These are phyloP conservation scores for Chalaropsis ovoidea DNA, from an alignment of 2,329 filamentous ascomycete genomes.

Conservation along the genomic window DNA sequence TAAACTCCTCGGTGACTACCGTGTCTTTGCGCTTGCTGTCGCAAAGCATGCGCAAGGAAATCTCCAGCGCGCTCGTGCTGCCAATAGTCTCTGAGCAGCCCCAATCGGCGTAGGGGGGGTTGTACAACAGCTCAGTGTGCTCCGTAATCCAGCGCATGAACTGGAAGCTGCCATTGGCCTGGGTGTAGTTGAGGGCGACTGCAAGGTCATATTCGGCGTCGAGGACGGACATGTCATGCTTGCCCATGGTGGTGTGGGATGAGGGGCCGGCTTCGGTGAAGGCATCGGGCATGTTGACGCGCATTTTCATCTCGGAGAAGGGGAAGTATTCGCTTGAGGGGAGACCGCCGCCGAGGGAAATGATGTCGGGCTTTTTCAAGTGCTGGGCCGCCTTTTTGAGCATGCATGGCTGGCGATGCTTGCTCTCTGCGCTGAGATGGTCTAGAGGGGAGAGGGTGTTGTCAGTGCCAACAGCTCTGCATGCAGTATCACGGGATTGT, in stretches of 20 bases:
- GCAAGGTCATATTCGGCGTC: constrained; percentile 55
- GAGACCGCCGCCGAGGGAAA: constrained; percentile 85
- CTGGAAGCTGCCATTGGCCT: constrained; percentile 75
- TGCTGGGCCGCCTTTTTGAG: constrained; percentile 73
- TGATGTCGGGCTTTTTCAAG: constrained; percentile 70
- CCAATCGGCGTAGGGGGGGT: constrained; percentile 87
- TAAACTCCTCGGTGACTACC: constrained; percentile 81
- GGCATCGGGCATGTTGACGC: constrained; percentile 52
- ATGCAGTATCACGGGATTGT: neutral
- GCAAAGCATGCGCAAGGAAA: constrained; percentile 72
- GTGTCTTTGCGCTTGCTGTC: constrained; percentile 59
- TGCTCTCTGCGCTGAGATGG: constrained; percentile 53
- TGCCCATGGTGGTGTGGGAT: constrained; percentile 57
- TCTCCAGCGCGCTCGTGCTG: constrained; percentile 76
- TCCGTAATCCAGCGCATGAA: constrained; percentile 85
- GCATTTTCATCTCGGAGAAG: constrained; percentile 67
- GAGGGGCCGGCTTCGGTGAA: constrained; percentile 61
- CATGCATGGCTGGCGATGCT: constrained; percentile 52
- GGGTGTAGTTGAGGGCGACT: constrained; percentile 86
- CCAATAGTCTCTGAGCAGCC: constrained; percentile 71
- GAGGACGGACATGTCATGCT: constrained; percentile 54
- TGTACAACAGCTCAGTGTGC: constrained; percentile 84
- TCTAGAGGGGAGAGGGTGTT: constrained; percentile 31
- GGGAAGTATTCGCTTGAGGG: constrained; percentile 88
- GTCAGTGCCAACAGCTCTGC: constrained; percentile 16